Evolutionary conservation across 768 basidiomycete species (phyloP), one percentile per base, ranked within the genome.

Genomic region (Rhodosporidiobolus odoratus): DNA sequence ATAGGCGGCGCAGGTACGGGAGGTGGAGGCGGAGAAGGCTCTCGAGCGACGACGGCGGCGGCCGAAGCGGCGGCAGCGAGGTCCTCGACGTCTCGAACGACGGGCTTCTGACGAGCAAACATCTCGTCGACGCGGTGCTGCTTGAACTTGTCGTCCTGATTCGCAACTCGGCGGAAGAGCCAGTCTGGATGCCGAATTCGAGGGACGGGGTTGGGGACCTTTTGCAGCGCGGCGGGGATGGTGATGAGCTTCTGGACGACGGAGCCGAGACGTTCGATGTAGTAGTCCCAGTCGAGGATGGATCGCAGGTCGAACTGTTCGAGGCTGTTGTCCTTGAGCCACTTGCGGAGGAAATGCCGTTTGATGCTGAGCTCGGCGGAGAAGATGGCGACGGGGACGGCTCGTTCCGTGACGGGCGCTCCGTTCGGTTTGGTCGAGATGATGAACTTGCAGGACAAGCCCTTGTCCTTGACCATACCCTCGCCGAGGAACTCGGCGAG

Each of bases 391-490:
- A 99, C 86, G 8, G 96, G 96, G 56, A 99, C 86, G 15, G 95
- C 96, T 58, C 96, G 87, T 71, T 98, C 96, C 8, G 96, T 98
- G 74, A 99, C 93, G 2, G 96, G 92, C 1, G 95, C 90, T 3
- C 94, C 94, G 23, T 84, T 82, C 3, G 96, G 96, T 77, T 89
- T 90, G 4, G 89, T 89, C 34, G 95, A 98, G 77, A 99, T 98
- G 83, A 99, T 92, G 81, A 99, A 99, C 78, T 92, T 93, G 84
- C 96, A 98, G 15, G 96, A 91, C 25, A 99, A 86, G 66, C 96
- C 96, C 79, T 98, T 99, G 82, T 98, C 96, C 80, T 97, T 97
- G 76, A 98, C 94, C 96, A 99, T 99, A 76, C 93, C 90, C 78
- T 93, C 88, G 40, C 96, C 96, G 65, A 99, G 81, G 82, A 99